Conservation (phyloP, 306 rosid genomes). For the Cicer bijugum region DNA sequence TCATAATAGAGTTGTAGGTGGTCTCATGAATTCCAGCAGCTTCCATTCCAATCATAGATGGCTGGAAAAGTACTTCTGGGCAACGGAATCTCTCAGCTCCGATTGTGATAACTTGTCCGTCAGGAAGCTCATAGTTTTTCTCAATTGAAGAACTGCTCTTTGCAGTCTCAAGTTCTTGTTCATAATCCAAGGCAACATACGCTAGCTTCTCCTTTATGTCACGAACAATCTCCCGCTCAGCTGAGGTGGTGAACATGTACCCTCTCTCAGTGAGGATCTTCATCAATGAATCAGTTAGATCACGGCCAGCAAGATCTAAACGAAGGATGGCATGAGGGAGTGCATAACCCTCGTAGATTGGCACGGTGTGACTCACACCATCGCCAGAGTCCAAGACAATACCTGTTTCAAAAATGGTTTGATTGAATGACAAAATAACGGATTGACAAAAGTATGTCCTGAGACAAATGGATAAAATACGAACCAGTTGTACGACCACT, state of each 20-base stretch:
- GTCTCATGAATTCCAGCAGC: constrained; percentile 99
- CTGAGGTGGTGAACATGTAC: constrained; percentile 98
- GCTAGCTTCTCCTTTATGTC: constrained; percentile 99
- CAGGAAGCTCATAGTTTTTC: constrained; percentile 94
- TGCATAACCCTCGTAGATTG: constrained; percentile 95
- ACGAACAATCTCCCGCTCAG: constrained; percentile 98
- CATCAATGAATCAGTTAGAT: constrained; percentile 91
- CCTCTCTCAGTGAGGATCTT: constrained; percentile 98
- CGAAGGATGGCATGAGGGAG: constrained; percentile 98
- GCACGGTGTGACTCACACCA: constrained; percentile 98
- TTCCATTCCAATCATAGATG: constrained; percentile 98
- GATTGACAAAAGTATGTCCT: not conserved
- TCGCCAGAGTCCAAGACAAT: constrained; percentile 94
- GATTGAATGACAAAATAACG: constrained; percentile 3
- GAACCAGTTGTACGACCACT: constrained; percentile 98
- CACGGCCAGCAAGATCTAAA: constrained; percentile 98
- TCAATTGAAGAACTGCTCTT: constrained; percentile 94
- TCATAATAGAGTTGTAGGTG: constrained; percentile 97
- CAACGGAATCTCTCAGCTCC: constrained; percentile 98
- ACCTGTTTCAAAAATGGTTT: constrained; percentile 56
- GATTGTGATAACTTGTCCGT: constrained; percentile 92
- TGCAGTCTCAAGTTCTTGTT: constrained; percentile 95
- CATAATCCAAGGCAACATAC: constrained; percentile 90
- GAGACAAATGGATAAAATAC: constrained; percentile 34
- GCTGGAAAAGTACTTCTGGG: constrained; percentile 98